phyloP scores from a whole-genome alignment of 2,329 filamentous ascomycete species.

The Knoxdaviesia capensis region DNA sequence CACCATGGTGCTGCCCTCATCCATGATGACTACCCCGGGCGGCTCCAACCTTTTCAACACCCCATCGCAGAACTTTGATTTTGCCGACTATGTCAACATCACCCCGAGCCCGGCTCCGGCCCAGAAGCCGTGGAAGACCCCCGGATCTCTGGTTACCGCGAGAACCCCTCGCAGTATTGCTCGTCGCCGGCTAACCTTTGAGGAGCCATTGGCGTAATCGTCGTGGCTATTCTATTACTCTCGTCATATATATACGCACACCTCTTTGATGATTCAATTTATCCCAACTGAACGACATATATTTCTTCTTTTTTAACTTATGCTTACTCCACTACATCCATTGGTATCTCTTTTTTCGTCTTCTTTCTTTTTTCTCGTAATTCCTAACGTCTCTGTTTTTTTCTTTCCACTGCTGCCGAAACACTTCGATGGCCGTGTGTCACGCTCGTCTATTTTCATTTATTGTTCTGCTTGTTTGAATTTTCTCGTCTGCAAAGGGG shows the following conservation, averaged over 20 bases:
- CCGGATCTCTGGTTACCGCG: conserved; percentile 29
- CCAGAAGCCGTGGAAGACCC: conserved; percentile 76
- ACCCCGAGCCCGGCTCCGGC: conserved; percentile 89
- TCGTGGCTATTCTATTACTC: background rate
- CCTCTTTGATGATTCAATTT: background rate
- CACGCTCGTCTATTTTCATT: no score
- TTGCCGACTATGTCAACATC: conserved; percentile 93
- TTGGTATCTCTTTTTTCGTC: background rate
- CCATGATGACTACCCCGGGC: conserved; percentile 74
- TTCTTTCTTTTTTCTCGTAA: background rate
- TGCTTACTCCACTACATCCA: background rate
- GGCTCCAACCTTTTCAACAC: conserved; percentile 54
- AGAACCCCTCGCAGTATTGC: conserved; percentile 44
- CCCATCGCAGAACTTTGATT: conserved; percentile 71
- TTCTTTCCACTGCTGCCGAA: background rate
- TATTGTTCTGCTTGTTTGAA: no score
- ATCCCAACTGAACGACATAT: background rate
- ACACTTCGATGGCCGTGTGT: no score
- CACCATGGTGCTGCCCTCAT: conserved; percentile 53
- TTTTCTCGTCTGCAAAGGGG: no score
- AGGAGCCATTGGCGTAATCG: conserved; percentile 38
- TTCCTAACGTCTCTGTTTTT: background rate
- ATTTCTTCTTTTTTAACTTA: conserved; percentile 2
- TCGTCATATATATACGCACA: background rate
- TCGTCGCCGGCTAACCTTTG: conserved; percentile 66